Evolutionary conservation across 2,329 filamentous ascomycete species (phyloP).

Genomic region (Phoma sp.): DNA sequence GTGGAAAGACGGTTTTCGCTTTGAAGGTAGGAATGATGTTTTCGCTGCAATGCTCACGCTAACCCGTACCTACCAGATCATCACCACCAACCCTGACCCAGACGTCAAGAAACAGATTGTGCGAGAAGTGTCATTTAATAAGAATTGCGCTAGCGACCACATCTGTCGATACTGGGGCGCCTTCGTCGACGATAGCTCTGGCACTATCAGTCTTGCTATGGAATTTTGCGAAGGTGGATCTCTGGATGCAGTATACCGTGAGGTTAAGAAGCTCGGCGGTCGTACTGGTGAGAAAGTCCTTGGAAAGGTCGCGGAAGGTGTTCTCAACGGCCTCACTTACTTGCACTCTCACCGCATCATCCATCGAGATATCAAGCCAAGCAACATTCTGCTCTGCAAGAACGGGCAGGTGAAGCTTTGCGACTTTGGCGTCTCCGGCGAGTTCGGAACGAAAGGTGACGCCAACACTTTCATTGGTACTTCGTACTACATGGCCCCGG

Average conservation of each 20-base stretch:
- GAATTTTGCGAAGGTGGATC: conserved; percentile 98
- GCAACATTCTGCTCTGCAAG: conserved; percentile 92
- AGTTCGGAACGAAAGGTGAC: conserved; percentile 98
- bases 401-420: conserved; percentile 92
- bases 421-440: conserved; percentile 96
- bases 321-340: conserved; percentile 91
- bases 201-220: conserved; percentile 98
- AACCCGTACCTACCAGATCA: conserved; percentile 63
- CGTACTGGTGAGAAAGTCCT: conserved; percentile 96
- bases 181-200: conserved; percentile 93
- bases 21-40: conserved; percentile 71
- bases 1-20: conserved; percentile 92
- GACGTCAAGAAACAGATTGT: conserved; percentile 99
- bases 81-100: conserved; percentile 96
- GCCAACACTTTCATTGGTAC: conserved; percentile 99
- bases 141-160: conserved; percentile 92
- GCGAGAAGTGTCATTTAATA: conserved; percentile 96
- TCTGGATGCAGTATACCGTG: conserved; percentile 94
- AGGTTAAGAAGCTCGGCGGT: conserved; percentile 93
- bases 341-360: conserved; percentile 96
- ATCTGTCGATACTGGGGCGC: conserved; percentile 98
- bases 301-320: conserved; percentile 94
- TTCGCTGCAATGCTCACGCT: conserved; percentile 8
- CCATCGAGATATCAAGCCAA: conserved; percentile 98
- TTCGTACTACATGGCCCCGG: conserved; percentile 98